Percentiles rank a stretch among this genome's conserved stretches.
phyloP scores from a whole-genome alignment of 108 stramenopile species.

The Discostella stelligeroides region DNA sequence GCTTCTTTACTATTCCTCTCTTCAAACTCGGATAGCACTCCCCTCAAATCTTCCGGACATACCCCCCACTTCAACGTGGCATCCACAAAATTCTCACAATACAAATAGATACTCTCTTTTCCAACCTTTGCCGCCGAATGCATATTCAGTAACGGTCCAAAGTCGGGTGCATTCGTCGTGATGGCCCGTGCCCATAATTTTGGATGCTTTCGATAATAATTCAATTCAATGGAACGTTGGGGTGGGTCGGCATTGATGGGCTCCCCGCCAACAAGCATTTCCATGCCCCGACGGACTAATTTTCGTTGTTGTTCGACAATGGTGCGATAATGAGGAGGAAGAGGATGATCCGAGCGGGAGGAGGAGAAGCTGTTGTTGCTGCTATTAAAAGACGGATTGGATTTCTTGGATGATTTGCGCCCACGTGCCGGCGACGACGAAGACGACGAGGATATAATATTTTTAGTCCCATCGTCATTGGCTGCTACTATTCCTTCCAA shows the following conservation, averaged over 20 bases:
- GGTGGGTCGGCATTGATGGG: slow-evolving; percentile 90
- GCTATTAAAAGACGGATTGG: too few relatives aligned
- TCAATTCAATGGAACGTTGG: slow-evolving; percentile 63
- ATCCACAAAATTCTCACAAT: slow-evolving; percentile 72
- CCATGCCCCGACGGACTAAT: slow-evolving; percentile 87
- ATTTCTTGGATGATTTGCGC: too few relatives aligned
- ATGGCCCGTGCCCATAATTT: slow-evolving; percentile 64
- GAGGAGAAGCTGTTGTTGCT: too few relatives aligned
- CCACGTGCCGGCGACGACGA: too few relatives aligned
- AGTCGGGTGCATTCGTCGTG: slow-evolving; percentile 67
- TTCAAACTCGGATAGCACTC: slow-evolving; percentile 43
- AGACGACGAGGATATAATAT: too few relatives aligned
- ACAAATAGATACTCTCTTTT: slow-evolving; percentile 52
- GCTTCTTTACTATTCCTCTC: too few relatives aligned
- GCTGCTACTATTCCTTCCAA: too few relatives aligned
- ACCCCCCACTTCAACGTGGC: slow-evolving; percentile 72
- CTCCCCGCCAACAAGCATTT: slow-evolving; percentile 88
- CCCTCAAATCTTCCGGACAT: slow-evolving; percentile 72
- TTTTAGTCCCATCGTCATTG: too few relatives aligned
- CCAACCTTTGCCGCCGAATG: slow-evolving; percentile 57
- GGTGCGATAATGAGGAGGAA: neutral
- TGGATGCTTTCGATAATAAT: slow-evolving; percentile 52
- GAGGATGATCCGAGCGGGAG: neutral
- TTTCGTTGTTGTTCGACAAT: slow-evolving; percentile 26
- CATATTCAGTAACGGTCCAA: slow-evolving; percentile 72